A percentile compares a stretch with the other conserved stretches of the same genome.
Evolutionary conservation across 805 yeast genomes (phyloP).

Genomic region (Metschnikowia picachoensis): DNA sequence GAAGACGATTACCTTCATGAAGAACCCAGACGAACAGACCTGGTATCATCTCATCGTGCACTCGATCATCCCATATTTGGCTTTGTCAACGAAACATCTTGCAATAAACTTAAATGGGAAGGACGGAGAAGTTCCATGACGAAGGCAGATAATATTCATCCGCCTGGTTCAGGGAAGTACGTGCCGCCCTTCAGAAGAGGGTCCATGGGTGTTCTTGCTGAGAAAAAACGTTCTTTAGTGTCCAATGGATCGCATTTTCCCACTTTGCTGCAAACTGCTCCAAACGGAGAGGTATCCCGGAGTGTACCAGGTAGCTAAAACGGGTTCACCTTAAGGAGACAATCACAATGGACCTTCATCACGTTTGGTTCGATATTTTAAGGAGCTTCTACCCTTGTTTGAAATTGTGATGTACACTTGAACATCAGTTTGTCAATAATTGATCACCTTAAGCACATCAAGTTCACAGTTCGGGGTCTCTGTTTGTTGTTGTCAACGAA

Average conservation of each 20-base stretch:
- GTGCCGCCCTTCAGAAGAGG: conserved; percentile 71
- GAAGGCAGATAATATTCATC: conserved; percentile 2
- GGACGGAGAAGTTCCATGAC: not conserved
- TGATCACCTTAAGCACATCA: too few relatives aligned
- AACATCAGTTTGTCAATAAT: too few relatives aligned
- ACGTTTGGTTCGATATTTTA: too few relatives aligned
- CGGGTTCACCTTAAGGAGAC: too few relatives aligned
- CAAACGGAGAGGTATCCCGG: conserved; percentile 12
- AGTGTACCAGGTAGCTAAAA: conserved; percentile 12
- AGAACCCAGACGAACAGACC: not conserved
- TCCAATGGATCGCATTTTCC: conserved; percentile 10
- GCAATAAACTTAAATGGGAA: conserved; percentile 14
- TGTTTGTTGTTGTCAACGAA: too few relatives aligned
- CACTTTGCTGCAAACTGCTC: conserved; percentile 11
- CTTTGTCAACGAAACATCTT: not conserved
- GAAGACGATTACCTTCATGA: conserved; percentile 31
- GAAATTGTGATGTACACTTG: too few relatives aligned
- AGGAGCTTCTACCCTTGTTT: too few relatives aligned
- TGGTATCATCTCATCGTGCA: not conserved
- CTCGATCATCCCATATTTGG: not conserved
- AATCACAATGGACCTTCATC: too few relatives aligned
- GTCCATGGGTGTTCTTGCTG: conserved; percentile 24
- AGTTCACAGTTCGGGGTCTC: too few relatives aligned
- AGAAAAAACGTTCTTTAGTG: conserved; percentile 13
- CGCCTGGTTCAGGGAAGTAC: conserved; percentile 45